Conservation (phyloP, 306 rosid species). For the Begonia fuchsioides region DNA sequence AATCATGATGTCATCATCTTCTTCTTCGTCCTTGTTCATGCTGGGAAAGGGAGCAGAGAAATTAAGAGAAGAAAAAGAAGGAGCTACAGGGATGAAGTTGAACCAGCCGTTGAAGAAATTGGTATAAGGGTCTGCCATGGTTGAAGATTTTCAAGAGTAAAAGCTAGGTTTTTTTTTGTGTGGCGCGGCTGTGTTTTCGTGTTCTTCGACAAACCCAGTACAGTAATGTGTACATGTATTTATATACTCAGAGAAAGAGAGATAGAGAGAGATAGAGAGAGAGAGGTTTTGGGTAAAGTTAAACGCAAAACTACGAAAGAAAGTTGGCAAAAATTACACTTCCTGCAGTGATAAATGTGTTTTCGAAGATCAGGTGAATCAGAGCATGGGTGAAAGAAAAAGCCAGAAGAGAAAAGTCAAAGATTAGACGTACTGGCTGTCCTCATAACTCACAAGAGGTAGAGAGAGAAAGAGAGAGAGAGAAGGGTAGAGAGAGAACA, state of each 20-base stretch:
- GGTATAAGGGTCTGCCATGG: conserved; percentile 54
- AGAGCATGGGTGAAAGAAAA: conserved; percentile 8
- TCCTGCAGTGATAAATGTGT: conserved; percentile 10
- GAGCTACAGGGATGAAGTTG: conserved; percentile 39
- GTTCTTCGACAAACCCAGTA: not conserved
- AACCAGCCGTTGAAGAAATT: conserved; percentile 30
- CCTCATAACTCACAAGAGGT: conserved; percentile 13
- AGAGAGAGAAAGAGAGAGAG: conserved; percentile 7
- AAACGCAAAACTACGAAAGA: conserved; percentile 14
- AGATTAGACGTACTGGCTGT: conserved; percentile 42
- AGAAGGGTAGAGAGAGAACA: too few relatives aligned
- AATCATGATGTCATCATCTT: too few relatives aligned
- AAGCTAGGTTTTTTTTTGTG: conserved; percentile 1
- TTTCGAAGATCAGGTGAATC: not conserved
- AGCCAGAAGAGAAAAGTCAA: conserved; percentile 30
- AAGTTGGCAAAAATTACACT: conserved; percentile 26
- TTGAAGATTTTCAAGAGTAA: conserved; percentile 1
- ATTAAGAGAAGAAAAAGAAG: conserved; percentile 9
- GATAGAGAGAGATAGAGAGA: conserved; percentile 5
- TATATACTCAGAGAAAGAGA: too few relatives aligned
- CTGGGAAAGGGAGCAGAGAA: not conserved
- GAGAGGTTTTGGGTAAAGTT: conserved; percentile 2
- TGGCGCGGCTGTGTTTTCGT: conserved; percentile 11
- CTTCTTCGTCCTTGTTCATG: too few relatives aligned
- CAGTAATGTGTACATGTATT: conserved; percentile 1